A percentile compares a stretch with the other conserved stretches of the same genome.
These are phyloP conservation scores for Umbilicus rupestris DNA, from an alignment of 164 flowering plant genomes.

Conservation along the genomic window DNA sequence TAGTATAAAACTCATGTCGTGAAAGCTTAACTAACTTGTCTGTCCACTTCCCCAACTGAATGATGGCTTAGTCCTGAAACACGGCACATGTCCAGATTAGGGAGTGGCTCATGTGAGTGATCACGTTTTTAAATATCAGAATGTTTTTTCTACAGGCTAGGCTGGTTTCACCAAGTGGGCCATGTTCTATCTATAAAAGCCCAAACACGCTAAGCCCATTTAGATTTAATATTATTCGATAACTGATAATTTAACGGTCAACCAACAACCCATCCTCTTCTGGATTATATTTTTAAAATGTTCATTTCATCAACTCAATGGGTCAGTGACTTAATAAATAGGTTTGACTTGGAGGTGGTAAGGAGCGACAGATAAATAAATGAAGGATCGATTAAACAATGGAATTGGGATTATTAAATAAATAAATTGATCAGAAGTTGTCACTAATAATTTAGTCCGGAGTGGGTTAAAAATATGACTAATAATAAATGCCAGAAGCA, in stretches of 20 bases:
- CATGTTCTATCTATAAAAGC: not conserved
- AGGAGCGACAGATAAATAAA: not conserved
- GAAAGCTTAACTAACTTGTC: conserved; percentile 4
- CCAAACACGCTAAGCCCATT: not conserved
- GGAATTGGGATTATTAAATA: not conserved
- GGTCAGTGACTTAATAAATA: not conserved
- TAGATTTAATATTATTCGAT: not conserved
- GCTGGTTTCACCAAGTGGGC: conserved; percentile 12
- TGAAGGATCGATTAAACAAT: not conserved
- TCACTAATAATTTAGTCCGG: not conserved
- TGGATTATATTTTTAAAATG: too few species aligned
- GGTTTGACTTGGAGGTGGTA: not conserved
- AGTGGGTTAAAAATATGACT: not conserved
- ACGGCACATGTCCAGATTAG: conserved; percentile 8
- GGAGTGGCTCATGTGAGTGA: conserved; percentile 5
- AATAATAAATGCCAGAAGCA: not conserved
- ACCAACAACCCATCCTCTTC: not conserved
- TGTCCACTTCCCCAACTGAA: not conserved
- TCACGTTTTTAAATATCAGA: not conserved
- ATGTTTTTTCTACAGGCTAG: conserved; percentile 19
- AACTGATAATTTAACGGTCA: not conserved
- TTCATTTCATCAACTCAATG: too few species aligned
- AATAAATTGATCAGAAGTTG: not conserved
- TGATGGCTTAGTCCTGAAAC: conserved; percentile 4
- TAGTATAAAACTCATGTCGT: not conserved